Base-by-base conservation (phyloP, 2,329 filamentous ascomycete genomes). In the Hypoxylon sp. region DNA sequence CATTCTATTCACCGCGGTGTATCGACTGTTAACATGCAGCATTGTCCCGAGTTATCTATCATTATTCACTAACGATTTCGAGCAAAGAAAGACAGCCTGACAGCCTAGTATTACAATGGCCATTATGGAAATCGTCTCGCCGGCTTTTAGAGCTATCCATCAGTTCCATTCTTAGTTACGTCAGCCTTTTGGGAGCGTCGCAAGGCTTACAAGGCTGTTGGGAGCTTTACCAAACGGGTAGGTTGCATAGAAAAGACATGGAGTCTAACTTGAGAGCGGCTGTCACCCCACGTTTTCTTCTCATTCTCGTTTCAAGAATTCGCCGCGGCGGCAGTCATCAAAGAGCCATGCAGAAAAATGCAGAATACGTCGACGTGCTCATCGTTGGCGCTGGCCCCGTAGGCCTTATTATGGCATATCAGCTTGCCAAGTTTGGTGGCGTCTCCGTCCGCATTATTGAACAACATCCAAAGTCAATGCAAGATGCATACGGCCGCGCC, bases 401-500 rank as follows among this genome's bases (percentile, higher is more conserved):
- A 14, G 83, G 83, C 78, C 77, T 75, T 30, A 64, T 69, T 59
- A 83, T 80, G 66, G 83, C 83, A 1, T 82, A 82, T 72, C 83
- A 85, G 75, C 78, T 86, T 27, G 79, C 79, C 46, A 80, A 73
- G 61, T 83, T 79, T 68, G 79, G 72, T 64, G 65, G 63, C 33
- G 75, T 80, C 58, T 80, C 78, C 61, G 78, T 85, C 48, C 81
- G 81, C 59, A 83, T 86, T 50, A 80, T 87, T 61, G 85, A 87
- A 70, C 82, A 84, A 64, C 73, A 85, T 50, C 74, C 79, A 33
- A 86, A 86, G 71, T 81, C 82, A 0, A 76, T 80, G 1, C 85
- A 86, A 72, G 84, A 85, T 63, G 75, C 81, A n/a, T 86, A 85
- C 74, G 86, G 85, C 14, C 82, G 85, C 6, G 86, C 86, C 11